Evolutionary conservation across 371 early-diverging fungal genomes (phyloP).

Genomic region (Lichtheimia ornata): DNA sequence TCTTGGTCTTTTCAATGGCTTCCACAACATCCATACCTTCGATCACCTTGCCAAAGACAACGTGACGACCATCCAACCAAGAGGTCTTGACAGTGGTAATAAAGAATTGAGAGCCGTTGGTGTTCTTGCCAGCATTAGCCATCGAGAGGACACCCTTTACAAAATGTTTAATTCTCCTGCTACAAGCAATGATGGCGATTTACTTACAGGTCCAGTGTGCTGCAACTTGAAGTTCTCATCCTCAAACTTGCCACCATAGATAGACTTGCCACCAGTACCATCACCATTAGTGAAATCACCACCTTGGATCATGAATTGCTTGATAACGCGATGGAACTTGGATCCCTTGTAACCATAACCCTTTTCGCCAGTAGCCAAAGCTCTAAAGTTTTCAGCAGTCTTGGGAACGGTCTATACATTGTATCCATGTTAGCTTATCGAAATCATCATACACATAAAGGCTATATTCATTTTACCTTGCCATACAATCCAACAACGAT

Average conservation of each 20-base stretch:
- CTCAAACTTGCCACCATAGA: constrained; percentile 85
- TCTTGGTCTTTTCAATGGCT: constrained; percentile 63
- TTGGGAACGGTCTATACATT: constrained; percentile 69
- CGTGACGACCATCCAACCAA: constrained; percentile 87
- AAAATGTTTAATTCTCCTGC: constrained; percentile 25
- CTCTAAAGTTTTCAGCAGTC: constrained; percentile 91
- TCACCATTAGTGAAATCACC: constrained; percentile 82
- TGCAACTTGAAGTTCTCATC: constrained; percentile 96
- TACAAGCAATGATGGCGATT: background rate
- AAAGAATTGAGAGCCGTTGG: constrained; percentile 99
- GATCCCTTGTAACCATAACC: constrained; percentile 85
- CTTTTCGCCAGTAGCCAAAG: constrained; percentile 80
- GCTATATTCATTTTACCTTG: constrained; percentile 34
- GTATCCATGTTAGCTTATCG: background rate
- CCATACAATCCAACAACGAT: constrained; percentile 87
- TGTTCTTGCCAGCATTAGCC: constrained; percentile 94
- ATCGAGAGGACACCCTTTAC: constrained; percentile 81
- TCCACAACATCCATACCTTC: constrained; percentile 80
- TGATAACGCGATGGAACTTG: constrained; percentile 90
- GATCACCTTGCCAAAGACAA: constrained; percentile 88
- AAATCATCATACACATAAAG: no score
- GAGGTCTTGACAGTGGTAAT: constrained; percentile 81
- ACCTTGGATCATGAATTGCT: constrained; percentile 86
- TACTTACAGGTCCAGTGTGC: constrained; percentile 76
- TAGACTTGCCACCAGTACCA: constrained; percentile 96